Conservation (phyloP, 2,329 filamentous ascomycete species). For the Penicillium paneum region DNA sequence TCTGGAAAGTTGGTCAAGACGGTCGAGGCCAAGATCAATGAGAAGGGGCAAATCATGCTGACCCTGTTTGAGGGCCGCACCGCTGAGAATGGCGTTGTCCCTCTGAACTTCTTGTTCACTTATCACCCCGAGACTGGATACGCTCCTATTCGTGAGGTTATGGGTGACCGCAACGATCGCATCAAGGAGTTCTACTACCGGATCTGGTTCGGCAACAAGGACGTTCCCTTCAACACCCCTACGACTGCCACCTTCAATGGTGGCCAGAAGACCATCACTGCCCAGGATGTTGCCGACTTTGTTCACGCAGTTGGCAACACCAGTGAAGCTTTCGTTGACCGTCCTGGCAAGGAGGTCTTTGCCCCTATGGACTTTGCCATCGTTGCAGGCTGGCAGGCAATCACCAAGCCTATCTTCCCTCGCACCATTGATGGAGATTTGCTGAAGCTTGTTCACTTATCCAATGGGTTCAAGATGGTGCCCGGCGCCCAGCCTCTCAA, state of each 20-base stretch:
- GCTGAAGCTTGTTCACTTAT: constrained; percentile 92
- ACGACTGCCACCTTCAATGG: constrained; percentile 88
- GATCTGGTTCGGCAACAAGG: constrained; percentile 90
- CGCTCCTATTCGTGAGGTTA: constrained; percentile 95
- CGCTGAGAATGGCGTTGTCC: constrained; percentile 75
- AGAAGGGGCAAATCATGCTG: constrained; percentile 76
- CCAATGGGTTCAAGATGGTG: constrained; percentile 97
- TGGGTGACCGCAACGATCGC: constrained; percentile 91
- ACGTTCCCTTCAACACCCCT: constrained; percentile 75
- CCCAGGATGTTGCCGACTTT: constrained; percentile 94
- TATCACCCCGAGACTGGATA: constrained; percentile 96
- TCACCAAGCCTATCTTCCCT: constrained; percentile 98
- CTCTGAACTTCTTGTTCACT: constrained; percentile 80
- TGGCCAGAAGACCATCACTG: constrained; percentile 79
- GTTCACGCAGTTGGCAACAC: constrained; percentile 99
- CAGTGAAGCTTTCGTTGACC: constrained; percentile 93
- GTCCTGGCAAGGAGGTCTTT: constrained; percentile 87
- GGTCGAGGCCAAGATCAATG: constrained; percentile 74
- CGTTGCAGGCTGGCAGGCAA: constrained; percentile 98
- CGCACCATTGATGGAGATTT: constrained; percentile 93
- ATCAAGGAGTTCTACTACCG: constrained; percentile 99
- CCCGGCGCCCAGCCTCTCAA: constrained; percentile 91
- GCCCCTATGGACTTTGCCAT: constrained; percentile 99
- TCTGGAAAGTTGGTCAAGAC: constrained; percentile 86
- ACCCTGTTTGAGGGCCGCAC: constrained; percentile 93